Evolutionary conservation across 2,329 filamentous ascomycete species (phyloP).

Genomic region (Fonsecaea pugnacius): DNA sequence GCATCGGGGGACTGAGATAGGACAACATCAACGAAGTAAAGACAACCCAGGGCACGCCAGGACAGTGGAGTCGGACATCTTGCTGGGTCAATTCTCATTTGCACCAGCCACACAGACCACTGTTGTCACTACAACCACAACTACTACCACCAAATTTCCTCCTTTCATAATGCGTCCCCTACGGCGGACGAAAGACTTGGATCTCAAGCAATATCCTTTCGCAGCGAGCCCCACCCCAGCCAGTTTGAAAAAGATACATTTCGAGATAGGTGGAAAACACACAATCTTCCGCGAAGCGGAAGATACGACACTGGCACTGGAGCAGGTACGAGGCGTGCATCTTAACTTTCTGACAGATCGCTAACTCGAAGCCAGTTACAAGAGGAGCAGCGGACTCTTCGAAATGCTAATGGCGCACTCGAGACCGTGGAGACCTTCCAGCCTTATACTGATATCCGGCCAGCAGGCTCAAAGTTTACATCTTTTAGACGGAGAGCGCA

Average conservation of each 20-base stretch:
- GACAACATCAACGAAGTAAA: constrained; percentile 25
- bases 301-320: constrained; percentile 57
- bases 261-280: constrained; percentile 67
- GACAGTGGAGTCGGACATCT: constrained; percentile 41
- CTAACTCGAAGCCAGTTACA: constrained; percentile 25
- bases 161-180: constrained; percentile 79
- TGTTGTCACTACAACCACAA: constrained; percentile 86
- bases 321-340: constrained; percentile 45
- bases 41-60: constrained; percentile 30
- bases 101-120: constrained; percentile 68
- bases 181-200: constrained; percentile 70
- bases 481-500: constrained; percentile 15
- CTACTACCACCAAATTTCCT: constrained; percentile 79
- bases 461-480: constrained; percentile 14
- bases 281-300: constrained; percentile 68
- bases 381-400: constrained; percentile 33
- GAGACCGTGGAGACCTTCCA: constrained; percentile 31
- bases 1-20: constrained; percentile 6
- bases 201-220: constrained; percentile 87
- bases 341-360: neutral
- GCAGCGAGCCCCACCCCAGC: constrained; percentile 80
- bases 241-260: constrained; percentile 75
- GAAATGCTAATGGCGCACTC: constrained; percentile 31
- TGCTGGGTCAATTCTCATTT: constrained; percentile 65
- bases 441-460: constrained; percentile 14